phyloP scores from a whole-genome alignment of 257 asterid species.

The Ilex asprella region DNA sequence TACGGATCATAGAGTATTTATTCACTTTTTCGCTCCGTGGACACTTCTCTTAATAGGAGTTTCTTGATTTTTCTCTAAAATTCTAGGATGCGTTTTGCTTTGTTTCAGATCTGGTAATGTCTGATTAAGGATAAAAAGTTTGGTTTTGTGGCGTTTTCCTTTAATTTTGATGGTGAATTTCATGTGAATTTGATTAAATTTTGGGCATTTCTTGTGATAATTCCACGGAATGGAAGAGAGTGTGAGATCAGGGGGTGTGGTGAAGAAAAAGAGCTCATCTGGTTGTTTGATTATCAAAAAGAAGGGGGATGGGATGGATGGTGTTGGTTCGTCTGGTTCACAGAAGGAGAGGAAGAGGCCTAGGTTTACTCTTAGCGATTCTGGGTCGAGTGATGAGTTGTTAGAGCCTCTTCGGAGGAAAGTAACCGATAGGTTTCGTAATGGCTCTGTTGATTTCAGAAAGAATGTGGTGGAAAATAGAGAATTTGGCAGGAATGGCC shows the following conservation, averaged over 20 bases:
- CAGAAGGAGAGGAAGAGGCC: conserved; percentile 50
- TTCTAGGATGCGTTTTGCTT: conserved; percentile 9
- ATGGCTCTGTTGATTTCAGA: conserved; percentile 36
- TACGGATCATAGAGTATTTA: conserved; percentile 16
- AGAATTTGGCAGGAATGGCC: conserved; percentile 32
- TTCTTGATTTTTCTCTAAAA: neutral
- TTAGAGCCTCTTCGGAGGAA: conserved; percentile 50
- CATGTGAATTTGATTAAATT: conserved; percentile 14
- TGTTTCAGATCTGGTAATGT: conserved; percentile 69
- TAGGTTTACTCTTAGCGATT: conserved; percentile 36
- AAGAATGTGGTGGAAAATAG: conserved; percentile 19
- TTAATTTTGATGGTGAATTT: conserved; percentile 28
- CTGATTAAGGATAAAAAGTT: conserved; percentile 14
- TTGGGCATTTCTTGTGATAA: neutral
- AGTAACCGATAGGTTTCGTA: conserved; percentile 30
- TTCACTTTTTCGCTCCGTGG: neutral
- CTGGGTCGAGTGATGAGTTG: conserved; percentile 62
- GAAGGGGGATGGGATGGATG: conserved; percentile 34
- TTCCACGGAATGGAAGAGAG: conserved; percentile 50
- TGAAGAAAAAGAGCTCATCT: conserved; percentile 88
- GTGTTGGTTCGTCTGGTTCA: conserved; percentile 23
- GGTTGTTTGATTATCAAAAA: conserved; percentile 89
- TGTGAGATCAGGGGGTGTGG: conserved; percentile 70
- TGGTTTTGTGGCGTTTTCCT: conserved; percentile 15
- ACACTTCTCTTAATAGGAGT: conserved; percentile 13